phyloP scores from a whole-genome alignment of 306 rosid species.

The Prunus armeniaca region DNA sequence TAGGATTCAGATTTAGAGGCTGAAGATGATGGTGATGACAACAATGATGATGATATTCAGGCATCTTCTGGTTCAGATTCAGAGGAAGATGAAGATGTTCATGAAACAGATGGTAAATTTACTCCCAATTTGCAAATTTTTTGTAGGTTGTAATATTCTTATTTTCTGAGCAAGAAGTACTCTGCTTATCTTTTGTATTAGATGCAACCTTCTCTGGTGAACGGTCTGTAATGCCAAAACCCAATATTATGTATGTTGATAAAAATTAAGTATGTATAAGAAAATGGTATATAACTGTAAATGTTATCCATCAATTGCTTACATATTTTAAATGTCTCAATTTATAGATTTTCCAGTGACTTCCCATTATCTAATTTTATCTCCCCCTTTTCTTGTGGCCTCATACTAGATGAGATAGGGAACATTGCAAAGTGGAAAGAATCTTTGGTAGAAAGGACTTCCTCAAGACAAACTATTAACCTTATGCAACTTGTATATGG shows the following conservation, averaged over 20 bases:
- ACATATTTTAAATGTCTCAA: background rate
- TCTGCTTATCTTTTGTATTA: background rate
- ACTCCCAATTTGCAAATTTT: conserved; percentile 2
- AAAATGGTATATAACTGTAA: background rate
- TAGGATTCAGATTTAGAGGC: conserved; percentile 68
- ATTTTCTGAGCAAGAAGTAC: conserved; percentile 11
- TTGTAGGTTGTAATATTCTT: conserved; percentile 10
- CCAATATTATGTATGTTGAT: background rate
- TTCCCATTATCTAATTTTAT: conserved; percentile 19
- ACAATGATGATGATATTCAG: conserved; percentile 25
- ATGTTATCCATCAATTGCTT: background rate
- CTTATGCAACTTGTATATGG: conserved; percentile 90
- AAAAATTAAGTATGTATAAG: background rate
- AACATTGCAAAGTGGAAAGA: conserved; percentile 90
- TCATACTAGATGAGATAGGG: conserved; percentile 49
- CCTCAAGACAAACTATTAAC: conserved; percentile 48
- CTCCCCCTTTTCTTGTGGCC: background rate
- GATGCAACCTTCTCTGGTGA: background rate
- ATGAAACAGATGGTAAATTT: conserved; percentile 49
- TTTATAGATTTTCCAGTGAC: conserved; percentile 3
- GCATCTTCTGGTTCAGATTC: conserved; percentile 46
- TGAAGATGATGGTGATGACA: conserved; percentile 20
- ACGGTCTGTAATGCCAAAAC: background rate
- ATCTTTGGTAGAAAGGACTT: conserved; percentile 54
- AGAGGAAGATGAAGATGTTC: conserved; percentile 37